These are phyloP conservation scores for Podila horticola DNA, from an alignment of 192 early-diverging fungal genomes.

Conservation along the genomic window DNA sequence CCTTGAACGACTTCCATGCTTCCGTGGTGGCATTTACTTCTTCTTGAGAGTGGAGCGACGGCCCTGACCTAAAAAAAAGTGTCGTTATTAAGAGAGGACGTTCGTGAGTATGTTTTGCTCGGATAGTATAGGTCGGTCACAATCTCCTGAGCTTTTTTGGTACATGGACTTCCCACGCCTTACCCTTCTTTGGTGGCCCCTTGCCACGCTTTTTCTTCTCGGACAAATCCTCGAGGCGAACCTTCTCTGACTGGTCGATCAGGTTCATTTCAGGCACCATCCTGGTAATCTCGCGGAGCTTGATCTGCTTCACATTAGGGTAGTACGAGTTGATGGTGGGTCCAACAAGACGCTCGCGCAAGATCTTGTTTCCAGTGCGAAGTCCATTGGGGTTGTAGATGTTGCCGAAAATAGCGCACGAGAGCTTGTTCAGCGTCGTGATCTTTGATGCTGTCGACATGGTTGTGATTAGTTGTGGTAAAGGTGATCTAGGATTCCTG, in stretches of 20 bases:
- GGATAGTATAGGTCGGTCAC: no score
- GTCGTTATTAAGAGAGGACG: background rate
- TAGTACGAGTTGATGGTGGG: constrained; percentile 74
- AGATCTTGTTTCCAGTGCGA: constrained; percentile 78
- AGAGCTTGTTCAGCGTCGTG: constrained; percentile 64
- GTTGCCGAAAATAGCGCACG: constrained; percentile 72
- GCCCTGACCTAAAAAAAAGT: constrained; percentile 54
- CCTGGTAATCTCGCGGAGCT: constrained; percentile 61
- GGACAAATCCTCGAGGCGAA: constrained; percentile 73
- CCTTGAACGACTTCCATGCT: background rate
- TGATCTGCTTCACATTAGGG: constrained; percentile 63
- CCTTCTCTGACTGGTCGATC: constrained; percentile 69
- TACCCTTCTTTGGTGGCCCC: constrained; percentile 83
- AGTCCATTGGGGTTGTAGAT: constrained; percentile 74
- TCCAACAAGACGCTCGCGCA: constrained; percentile 75
- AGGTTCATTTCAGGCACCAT: constrained; percentile 63
- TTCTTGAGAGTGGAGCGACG: constrained; percentile 66
- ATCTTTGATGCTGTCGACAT: constrained; percentile 51
- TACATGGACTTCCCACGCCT: background rate
- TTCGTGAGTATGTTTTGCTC: background rate
- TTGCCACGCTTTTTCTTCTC: constrained; percentile 78
- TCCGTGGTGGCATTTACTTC: constrained; percentile 39
- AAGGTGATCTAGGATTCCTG: no score
- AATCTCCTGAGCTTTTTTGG: background rate
- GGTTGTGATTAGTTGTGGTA: constrained; percentile 4